Conservation (phyloP, 768 basidiomycete species). For the Psilocybe cubensis region DNA sequence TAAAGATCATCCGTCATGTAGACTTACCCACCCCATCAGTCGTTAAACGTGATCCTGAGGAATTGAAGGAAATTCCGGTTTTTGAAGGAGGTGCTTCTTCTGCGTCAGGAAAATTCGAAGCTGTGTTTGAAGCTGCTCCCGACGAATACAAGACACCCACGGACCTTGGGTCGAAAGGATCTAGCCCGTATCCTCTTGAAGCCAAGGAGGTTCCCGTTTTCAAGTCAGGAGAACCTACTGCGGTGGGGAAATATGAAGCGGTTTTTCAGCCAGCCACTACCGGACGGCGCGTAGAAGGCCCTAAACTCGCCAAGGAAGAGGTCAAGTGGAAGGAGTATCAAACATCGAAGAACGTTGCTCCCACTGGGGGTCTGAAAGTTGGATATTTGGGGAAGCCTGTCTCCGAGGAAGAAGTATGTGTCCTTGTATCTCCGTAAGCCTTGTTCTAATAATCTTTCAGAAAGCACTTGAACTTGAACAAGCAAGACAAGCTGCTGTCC, state of each 20-base stretch:
- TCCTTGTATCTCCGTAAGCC: background rate
- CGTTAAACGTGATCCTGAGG: conserved; percentile 10
- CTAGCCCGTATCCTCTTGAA: background rate
- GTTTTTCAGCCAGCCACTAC: too few species aligned
- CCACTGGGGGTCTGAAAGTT: background rate
- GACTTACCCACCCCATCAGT: background rate
- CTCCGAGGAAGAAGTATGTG: conserved; percentile 1
- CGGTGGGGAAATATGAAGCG: background rate
- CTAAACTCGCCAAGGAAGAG: too few species aligned
- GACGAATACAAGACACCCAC: background rate
- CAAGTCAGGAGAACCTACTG: background rate
- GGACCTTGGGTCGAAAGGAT: background rate
- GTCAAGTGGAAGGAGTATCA: background rate
- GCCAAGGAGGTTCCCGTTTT: background rate
- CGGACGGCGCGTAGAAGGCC: too few species aligned
- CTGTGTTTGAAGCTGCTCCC: background rate
- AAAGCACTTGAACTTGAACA: background rate
- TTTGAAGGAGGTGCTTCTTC: conserved; percentile 5
- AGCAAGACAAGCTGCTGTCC: background rate
- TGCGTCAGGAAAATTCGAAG: conserved; percentile 16
- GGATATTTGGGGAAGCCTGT: conserved; percentile 3
- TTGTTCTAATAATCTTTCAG: background rate
- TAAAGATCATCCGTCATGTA: background rate
- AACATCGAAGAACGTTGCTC: background rate
- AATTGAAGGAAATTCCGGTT: conserved; percentile 11